phyloP scores from a whole-genome alignment of 495 filamentous ascomycete genomes.

The Trichoderma virens region DNA sequence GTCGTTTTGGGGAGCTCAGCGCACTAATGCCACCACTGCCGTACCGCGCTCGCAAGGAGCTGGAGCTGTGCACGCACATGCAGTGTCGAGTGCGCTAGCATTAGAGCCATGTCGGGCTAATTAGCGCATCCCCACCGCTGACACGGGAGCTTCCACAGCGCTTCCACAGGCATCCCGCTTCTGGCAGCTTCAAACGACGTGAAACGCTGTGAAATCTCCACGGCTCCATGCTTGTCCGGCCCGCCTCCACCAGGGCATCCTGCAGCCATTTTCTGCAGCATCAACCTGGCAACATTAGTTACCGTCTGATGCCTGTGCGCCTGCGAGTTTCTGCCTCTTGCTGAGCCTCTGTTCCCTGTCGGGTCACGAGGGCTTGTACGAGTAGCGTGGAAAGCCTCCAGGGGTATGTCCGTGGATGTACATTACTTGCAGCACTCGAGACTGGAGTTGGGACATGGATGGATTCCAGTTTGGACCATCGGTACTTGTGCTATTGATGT shows the following conservation, averaged over 20 bases:
- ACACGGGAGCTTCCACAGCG: constrained; percentile 8
- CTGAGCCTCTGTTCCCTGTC: too few species aligned
- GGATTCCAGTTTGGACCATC: too few species aligned
- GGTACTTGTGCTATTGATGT: too few species aligned
- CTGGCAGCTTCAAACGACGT: constrained; percentile 4
- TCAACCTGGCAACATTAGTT: constrained; percentile 6
- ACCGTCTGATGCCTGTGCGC: not conserved
- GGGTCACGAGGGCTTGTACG: too few species aligned
- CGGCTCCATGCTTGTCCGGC: not conserved
- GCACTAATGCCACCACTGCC: too few species aligned
- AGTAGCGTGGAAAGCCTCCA: too few species aligned
- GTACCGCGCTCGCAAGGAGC: too few species aligned
- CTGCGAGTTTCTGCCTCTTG: too few species aligned
- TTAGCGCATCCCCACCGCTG: constrained; percentile 7
- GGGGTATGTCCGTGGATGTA: too few species aligned
- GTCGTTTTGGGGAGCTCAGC: too few species aligned
- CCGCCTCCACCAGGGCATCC: constrained; percentile 8
- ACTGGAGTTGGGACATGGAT: too few species aligned
- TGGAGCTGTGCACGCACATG: not conserved
- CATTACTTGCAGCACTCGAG: too few species aligned
- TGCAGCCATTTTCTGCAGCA: constrained; percentile 7
- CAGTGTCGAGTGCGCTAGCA: not conserved
- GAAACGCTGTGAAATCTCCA: constrained; percentile 6
- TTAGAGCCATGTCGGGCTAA: constrained; percentile 8
- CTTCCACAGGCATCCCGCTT: constrained; percentile 3